A percentile compares a stretch with the other conserved stretches of the same genome.
Evolutionary conservation across 75 land plant species (phyloP).

Genomic region (Cunninghamia lanceolata): DNA sequence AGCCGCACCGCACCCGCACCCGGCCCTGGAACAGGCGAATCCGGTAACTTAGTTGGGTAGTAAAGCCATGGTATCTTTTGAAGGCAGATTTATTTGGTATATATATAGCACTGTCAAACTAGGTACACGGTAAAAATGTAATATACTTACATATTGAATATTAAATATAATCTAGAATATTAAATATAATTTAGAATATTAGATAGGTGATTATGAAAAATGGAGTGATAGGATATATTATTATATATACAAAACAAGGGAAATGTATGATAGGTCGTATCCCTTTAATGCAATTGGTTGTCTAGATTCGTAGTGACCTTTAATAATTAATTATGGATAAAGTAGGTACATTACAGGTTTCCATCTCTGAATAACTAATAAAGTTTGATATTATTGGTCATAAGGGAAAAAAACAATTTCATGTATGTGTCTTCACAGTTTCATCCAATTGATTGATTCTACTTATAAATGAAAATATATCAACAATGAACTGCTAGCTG

Average conservation of each 20-base stretch:
- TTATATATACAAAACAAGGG: neutral
- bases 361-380: neutral
- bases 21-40: no score
- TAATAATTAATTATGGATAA: neutral
- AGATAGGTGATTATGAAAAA: neutral
- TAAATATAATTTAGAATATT: neutral
- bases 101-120: no score
- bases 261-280: neutral
- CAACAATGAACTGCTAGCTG: neutral
- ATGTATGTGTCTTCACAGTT: neutral
- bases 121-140: neutral
- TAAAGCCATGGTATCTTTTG: no score
- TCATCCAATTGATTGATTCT: neutral
- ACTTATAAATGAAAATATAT: neutral
- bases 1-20: no score
- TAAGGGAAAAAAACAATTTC: neutral
- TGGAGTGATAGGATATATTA: neutral
- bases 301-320: neutral
- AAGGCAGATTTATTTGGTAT: no score
- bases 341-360: neutral
- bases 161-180: neutral
- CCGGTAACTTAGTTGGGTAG: no score
- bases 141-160: neutral
- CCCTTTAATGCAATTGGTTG: neutral
- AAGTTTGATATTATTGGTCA: neutral